Conservation (phyloP, 805 yeast genomes). For the Zygoascus tannicola region DNA sequence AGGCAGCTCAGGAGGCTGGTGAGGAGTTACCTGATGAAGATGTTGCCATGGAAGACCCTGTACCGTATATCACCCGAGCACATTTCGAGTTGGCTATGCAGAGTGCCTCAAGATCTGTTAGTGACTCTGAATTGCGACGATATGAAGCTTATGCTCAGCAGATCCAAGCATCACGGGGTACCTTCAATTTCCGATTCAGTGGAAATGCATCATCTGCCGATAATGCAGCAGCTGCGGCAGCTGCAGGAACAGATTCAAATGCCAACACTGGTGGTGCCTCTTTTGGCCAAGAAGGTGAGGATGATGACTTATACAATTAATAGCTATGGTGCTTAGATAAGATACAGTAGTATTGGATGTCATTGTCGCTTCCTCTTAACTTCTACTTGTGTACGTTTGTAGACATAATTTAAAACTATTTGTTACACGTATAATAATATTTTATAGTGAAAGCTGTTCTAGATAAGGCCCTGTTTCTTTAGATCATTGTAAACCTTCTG, state of each 20-base stretch:
- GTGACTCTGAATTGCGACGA: constrained; percentile 95
- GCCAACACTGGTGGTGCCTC: constrained; percentile 39
- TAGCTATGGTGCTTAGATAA: neutral
- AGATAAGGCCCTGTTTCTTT: constrained; percentile 78
- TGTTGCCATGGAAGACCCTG: constrained; percentile 79
- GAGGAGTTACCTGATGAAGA: constrained; percentile 34
- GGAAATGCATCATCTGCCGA: constrained; percentile 34
- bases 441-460: too few species aligned
- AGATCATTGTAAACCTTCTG: constrained; percentile 74
- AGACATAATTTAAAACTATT: too few species aligned
- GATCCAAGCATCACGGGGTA: constrained; percentile 92
- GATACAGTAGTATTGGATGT: neutral
- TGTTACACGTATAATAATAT: too few species aligned
- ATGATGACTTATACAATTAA: constrained; percentile 39
- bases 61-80: constrained; percentile 85
- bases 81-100: constrained; percentile 99
- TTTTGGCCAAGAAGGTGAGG: constrained; percentile 44
- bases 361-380: too few species aligned
- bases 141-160: constrained; percentile 98
- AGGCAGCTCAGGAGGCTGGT: constrained; percentile 35
- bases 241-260: constrained; percentile 20
- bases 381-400: neutral
- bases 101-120: constrained; percentile 95
- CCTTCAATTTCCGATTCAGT: constrained; percentile 79
- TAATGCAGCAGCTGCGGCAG: constrained; percentile 33